phyloP scores from a whole-genome alignment of 1,284 basidiomycete genomes.

The Marasmius oreades region DNA sequence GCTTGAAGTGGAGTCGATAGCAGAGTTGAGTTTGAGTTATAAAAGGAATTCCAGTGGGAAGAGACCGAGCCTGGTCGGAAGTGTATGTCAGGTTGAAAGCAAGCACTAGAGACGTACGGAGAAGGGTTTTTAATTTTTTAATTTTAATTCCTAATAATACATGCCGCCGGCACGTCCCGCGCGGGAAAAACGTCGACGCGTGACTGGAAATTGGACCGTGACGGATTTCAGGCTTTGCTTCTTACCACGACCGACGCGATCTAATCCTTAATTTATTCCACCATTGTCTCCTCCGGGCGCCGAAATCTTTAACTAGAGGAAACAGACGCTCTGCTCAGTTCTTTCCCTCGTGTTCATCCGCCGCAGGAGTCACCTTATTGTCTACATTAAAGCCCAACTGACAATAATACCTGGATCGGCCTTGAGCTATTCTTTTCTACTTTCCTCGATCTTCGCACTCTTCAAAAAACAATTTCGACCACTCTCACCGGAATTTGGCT shows the following conservation, averaged over 20 bases:
- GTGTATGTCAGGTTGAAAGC: too few relatives aligned
- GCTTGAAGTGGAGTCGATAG: too few relatives aligned
- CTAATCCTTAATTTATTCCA: neutral
- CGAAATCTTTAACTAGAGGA: neutral
- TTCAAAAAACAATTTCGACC: neutral
- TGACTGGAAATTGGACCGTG: neutral
- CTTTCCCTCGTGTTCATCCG: neutral
- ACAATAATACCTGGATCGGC: neutral
- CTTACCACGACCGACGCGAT: neutral
- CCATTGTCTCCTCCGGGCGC: neutral
- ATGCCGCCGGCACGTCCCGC: too few relatives aligned
- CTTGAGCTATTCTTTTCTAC: neutral
- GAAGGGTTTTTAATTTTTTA: too few relatives aligned
- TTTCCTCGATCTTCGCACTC: neutral
- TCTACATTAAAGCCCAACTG: neutral
- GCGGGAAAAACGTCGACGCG: neutral
- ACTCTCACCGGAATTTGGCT: neutral
- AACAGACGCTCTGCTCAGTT: neutral
- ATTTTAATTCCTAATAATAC: too few relatives aligned
- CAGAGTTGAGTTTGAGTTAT: too few relatives aligned
- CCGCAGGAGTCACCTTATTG: neutral
- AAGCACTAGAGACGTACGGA: too few relatives aligned
- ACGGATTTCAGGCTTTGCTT: neutral
- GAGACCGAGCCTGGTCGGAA: too few relatives aligned
- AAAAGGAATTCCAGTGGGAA: too few relatives aligned